Evolutionary conservation across 1,284 basidiomycete species (phyloP).

Genomic region (Cryptococcus amylolentus): DNA sequence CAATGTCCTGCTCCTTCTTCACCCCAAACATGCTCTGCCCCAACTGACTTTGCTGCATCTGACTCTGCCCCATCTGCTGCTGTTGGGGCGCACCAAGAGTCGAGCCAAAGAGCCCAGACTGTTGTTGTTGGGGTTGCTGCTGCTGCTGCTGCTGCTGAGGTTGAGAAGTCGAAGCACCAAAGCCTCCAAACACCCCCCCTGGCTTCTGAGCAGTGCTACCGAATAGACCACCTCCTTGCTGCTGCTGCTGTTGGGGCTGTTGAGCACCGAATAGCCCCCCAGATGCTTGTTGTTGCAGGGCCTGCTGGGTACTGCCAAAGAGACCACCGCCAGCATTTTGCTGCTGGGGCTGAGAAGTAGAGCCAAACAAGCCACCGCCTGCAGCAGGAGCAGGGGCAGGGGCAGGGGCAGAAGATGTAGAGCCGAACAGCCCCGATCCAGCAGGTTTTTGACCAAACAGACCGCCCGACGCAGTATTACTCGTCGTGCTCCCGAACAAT

Average conservation of each 20-base stretch:
- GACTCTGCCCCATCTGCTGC: neutral
- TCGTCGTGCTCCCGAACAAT: constrained; percentile 41
- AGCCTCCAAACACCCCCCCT: constrained; percentile 12
- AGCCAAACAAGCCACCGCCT: neutral
- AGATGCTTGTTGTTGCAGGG: neutral
- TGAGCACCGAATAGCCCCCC: constrained; percentile 7
- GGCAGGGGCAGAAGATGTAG: constrained; percentile 44
- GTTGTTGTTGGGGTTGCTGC: constrained; percentile 11
- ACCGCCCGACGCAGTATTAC: constrained; percentile 6
- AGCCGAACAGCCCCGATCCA: constrained; percentile 14
- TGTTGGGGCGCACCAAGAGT: neutral
- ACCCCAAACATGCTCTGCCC: constrained; percentile 10
- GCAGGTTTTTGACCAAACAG: constrained; percentile 13
- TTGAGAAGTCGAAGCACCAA: constrained; percentile 5
- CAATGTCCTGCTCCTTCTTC: constrained; percentile 51
- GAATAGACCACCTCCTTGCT: constrained; percentile 21
- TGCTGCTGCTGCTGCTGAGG: constrained; percentile 8
- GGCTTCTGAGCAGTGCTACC: constrained; percentile 29
- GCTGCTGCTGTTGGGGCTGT: constrained; percentile 7
- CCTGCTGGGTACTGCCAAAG: neutral
- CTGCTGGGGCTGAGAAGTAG: constrained; percentile 12
- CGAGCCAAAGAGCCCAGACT: constrained; percentile 6
- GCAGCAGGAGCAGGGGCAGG: neutral
- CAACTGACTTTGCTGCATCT: neutral
- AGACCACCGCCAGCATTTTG: neutral